These are phyloP conservation scores for Phialophora verrucosa DNA, from an alignment of 2,329 filamentous ascomycete genomes.

Conservation along the genomic window DNA sequence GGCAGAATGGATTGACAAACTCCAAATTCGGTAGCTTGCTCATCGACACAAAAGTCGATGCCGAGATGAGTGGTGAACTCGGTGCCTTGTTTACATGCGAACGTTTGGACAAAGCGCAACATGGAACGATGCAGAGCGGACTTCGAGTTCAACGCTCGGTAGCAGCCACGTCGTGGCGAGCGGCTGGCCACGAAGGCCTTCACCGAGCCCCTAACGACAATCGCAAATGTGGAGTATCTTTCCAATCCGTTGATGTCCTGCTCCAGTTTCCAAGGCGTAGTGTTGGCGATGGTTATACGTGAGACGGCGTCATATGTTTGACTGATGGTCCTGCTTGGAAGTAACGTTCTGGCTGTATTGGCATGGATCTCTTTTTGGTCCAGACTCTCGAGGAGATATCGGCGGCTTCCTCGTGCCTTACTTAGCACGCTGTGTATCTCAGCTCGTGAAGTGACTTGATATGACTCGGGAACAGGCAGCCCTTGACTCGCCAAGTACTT, in stretches of 20 bases:
- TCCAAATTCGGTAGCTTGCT: conserved; percentile 45
- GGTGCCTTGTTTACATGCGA: conserved; percentile 43
- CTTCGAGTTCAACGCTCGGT: conserved; percentile 61
- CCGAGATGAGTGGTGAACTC: conserved; percentile 71
- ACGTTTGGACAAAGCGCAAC: conserved; percentile 57
- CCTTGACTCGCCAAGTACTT: conserved; percentile 24
- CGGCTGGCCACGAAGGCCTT: conserved; percentile 70
- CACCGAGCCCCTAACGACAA: conserved; percentile 68
- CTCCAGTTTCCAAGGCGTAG: conserved; percentile 69
- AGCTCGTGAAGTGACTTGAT: conserved; percentile 60
- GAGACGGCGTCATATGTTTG: conserved; percentile 64
- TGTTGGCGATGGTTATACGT: conserved; percentile 60
- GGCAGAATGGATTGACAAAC: conserved; percentile 58
- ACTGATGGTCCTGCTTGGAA: conserved; percentile 62
- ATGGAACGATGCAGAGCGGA: conserved; percentile 64
- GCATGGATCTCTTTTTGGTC: conserved; percentile 49
- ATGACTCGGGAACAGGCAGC: conserved; percentile 56
- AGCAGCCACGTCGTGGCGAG: conserved; percentile 66
- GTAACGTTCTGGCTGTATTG: conserved; percentile 60
- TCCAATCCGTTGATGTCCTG: conserved; percentile 69
- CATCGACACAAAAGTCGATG: conserved; percentile 72
- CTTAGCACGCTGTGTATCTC: conserved; percentile 63
- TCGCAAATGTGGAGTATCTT: conserved; percentile 70
- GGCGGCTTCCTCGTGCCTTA: conserved; percentile 46
- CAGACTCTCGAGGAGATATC: conserved; percentile 70